Evolutionary conservation across 2,329 filamentous ascomycete species (phyloP).

Genomic region (Fusarium fujikuroi): DNA sequence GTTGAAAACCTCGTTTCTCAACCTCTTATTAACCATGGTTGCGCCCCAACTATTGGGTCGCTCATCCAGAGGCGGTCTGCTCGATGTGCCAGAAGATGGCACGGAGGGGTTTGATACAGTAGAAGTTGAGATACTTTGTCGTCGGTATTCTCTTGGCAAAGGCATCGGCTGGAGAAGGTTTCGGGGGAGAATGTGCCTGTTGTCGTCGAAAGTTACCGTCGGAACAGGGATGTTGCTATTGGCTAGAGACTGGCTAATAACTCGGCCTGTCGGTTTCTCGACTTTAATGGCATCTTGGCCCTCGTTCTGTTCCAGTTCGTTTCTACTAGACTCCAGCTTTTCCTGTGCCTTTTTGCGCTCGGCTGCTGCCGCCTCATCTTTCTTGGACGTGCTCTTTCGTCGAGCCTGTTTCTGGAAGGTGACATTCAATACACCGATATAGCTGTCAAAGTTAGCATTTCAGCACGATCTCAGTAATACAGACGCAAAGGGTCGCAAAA

Average conservation of each 20-base stretch:
- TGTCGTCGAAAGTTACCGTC: constrained; percentile 93
- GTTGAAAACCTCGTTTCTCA: constrained; percentile 91
- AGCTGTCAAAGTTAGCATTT: constrained; percentile 64
- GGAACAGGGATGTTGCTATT: constrained; percentile 74
- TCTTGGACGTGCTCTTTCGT: constrained; percentile 66
- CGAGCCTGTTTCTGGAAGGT: constrained; percentile 89
- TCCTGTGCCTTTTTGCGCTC: constrained; percentile 53
- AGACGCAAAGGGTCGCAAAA: constrained; percentile 3
- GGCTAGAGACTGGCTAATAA: constrained; percentile 81
- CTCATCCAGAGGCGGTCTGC: constrained; percentile 60
- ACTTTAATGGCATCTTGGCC: constrained; percentile 17
- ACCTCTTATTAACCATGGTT: constrained; percentile 86
- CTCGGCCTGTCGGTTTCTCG: constrained; percentile 47
- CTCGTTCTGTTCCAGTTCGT: constrained; percentile 29
- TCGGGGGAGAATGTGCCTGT: constrained; percentile 90
- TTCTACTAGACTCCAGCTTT: constrained; percentile 35
- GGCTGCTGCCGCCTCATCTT: constrained; percentile 55
- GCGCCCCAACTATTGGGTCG: constrained; percentile 83
- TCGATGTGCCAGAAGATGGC: constrained; percentile 14
- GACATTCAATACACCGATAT: constrained; percentile 96
- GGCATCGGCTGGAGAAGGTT: constrained; percentile 76
- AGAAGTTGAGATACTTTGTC: constrained; percentile 48
- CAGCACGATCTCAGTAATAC: background rate
- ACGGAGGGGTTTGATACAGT: constrained; percentile 31
- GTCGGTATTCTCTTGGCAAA: constrained; percentile 47